These are phyloP conservation scores for Lotus japonicus DNA, from an alignment of 306 rosid species.

Conservation along the genomic window DNA sequence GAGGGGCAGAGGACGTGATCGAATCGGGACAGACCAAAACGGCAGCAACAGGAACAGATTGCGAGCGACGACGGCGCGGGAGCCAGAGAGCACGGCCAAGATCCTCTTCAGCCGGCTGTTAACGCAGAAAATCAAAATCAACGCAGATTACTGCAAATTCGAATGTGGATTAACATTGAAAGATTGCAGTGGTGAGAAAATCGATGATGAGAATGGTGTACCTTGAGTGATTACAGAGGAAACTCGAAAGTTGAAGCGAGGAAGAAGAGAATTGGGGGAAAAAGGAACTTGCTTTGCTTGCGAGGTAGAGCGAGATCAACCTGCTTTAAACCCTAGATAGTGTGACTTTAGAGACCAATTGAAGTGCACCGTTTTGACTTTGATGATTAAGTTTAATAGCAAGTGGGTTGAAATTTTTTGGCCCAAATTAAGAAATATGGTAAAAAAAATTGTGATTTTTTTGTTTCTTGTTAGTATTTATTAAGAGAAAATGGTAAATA, in stretches of 20 bases:
- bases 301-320: background rate
- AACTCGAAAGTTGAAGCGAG: background rate
- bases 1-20: no score
- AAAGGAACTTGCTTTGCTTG: background rate
- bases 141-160: background rate
- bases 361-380: conserved; percentile 17
- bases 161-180: background rate
- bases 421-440: no score
- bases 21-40: no score
- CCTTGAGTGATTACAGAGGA: conserved; percentile 15
- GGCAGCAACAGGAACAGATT: no score
- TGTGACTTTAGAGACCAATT: background rate
- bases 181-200: background rate
- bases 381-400: background rate
- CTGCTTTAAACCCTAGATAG: conserved; percentile 20
- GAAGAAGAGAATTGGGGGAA: background rate
- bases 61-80: no score
- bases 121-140: background rate
- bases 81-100: no score
- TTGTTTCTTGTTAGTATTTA: no score
- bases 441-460: no score
- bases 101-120: no score
- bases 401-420: no score
- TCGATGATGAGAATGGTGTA: no score
- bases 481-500: no score